Evolutionary conservation across 805 yeast genomes (phyloP).

Genomic region (Priceomyces fermenticarens): DNA sequence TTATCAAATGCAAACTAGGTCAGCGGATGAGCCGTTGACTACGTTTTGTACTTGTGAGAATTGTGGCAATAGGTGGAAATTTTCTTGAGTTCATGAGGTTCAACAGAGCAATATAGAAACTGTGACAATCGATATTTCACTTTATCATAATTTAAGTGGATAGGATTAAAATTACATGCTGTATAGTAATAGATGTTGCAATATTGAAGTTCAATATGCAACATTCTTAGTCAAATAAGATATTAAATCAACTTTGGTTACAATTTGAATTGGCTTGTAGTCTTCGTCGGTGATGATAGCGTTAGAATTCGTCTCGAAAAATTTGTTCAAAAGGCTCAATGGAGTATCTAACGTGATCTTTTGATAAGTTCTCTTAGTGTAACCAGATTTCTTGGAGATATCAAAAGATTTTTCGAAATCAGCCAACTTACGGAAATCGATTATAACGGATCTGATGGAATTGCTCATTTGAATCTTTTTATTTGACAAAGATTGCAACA

Average conservation of each 20-base stretch:
- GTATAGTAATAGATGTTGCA: not conserved
- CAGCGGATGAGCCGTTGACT: constrained; percentile 98
- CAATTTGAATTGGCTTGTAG: constrained; percentile 74
- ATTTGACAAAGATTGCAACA: constrained; percentile 64
- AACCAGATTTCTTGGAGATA: constrained; percentile 52
- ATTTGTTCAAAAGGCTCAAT: constrained; percentile 65
- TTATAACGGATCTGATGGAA: constrained; percentile 56
- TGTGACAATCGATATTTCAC: too few relatives aligned
- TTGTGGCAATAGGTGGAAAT: constrained; percentile 98
- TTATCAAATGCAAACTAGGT: constrained; percentile 96
- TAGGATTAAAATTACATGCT: not conserved
- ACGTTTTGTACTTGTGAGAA: constrained; percentile 97
- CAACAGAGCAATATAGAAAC: too few relatives aligned
- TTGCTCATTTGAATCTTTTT: constrained; percentile 55
- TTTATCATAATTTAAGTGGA: not conserved
- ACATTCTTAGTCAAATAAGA: constrained; percentile 45
- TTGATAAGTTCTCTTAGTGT: constrained; percentile 63
- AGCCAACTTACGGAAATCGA: constrained; percentile 72
- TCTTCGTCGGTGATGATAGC: constrained; percentile 76
- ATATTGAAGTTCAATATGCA: constrained; percentile 7
- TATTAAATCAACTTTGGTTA: constrained; percentile 81
- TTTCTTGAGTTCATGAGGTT: constrained; percentile 46
- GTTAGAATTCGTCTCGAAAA: constrained; percentile 81
- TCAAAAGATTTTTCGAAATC: constrained; percentile 63
- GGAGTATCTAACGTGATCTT: constrained; percentile 65